Conservation (phyloP, 2,329 filamentous ascomycete genomes). For the Aspergillus pseudotamarii region DNA sequence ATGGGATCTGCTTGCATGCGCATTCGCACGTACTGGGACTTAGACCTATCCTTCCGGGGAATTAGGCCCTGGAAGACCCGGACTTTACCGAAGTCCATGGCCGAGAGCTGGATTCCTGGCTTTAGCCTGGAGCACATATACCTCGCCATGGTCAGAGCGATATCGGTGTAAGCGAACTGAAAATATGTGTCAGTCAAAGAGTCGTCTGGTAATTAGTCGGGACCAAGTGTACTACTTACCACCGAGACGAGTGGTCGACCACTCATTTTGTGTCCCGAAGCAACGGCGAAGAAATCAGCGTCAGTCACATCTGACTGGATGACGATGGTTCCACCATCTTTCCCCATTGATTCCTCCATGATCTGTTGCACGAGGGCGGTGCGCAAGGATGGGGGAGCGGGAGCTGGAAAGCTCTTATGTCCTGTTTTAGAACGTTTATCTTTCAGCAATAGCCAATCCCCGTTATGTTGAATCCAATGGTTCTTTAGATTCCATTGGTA, state of each 20-base stretch:
- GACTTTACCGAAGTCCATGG: background rate
- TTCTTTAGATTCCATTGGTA: slow-evolving; percentile 72
- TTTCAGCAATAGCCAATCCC: slow-evolving; percentile 73
- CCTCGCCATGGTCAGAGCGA: background rate
- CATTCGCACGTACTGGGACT: background rate
- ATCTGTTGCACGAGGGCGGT: background rate
- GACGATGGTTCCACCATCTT: background rate
- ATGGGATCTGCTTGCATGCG: background rate
- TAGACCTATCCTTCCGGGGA: background rate
- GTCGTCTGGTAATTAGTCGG: too few species aligned
- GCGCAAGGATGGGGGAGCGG: background rate
- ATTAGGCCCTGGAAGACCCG: background rate
- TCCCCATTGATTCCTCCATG: background rate
- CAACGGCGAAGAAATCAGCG: background rate
- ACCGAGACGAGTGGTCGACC: background rate
- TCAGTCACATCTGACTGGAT: background rate
- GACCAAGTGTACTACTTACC: background rate
- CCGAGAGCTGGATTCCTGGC: background rate
- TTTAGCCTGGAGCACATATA: background rate
- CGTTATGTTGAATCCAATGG: slow-evolving; percentile 72
- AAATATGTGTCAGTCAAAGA: background rate
- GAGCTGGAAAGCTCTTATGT: background rate
- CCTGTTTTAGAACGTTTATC: slow-evolving; percentile 46
- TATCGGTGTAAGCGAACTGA: background rate
- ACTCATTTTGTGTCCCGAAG: background rate